These are phyloP conservation scores for Debaryomyces prosopidis DNA, from an alignment of 805 yeast genomes.

Conservation along the genomic window DNA sequence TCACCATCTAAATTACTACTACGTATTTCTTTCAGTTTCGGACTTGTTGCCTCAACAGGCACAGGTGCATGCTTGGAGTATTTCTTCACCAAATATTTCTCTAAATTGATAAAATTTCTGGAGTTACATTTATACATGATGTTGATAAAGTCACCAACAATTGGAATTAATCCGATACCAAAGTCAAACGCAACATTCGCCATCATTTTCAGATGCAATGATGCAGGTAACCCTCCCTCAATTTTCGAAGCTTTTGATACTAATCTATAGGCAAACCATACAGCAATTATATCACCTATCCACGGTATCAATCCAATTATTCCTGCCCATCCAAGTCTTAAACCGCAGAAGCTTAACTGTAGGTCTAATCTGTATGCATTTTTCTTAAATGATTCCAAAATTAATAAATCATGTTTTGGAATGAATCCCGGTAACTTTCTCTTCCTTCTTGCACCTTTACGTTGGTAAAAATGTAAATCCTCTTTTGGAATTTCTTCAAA, in stretches of 20 bases:
- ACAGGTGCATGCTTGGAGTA: conserved; percentile 12
- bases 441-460: conserved; percentile 41
- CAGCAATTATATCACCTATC: conserved; percentile 37
- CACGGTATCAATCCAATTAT: conserved; percentile 43
- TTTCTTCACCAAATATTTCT: conserved; percentile 36
- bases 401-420: conserved; percentile 31
- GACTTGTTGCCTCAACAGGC: not conserved
- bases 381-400: conserved; percentile 35
- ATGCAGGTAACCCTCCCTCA: conserved; percentile 39
- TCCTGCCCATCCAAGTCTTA: conserved; percentile 44
- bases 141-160: conserved; percentile 71
- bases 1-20: no score
- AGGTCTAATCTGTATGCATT: conserved; percentile 41
- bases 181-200: conserved; percentile 42
- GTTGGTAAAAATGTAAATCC: conserved; percentile 43
- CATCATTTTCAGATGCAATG: conserved; percentile 33
- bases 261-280: conserved; percentile 29
- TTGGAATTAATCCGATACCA: conserved; percentile 55
- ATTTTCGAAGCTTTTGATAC: conserved; percentile 31
- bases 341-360: conserved; percentile 40
- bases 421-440: conserved; percentile 36
- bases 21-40: no score
- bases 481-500: conserved; percentile 40
- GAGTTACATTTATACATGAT: conserved; percentile 77
- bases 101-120: conserved; percentile 61